Base-by-base conservation (phyloP, 495 filamentous ascomycete species). In the Aspergillus heteromorphus region DNA sequence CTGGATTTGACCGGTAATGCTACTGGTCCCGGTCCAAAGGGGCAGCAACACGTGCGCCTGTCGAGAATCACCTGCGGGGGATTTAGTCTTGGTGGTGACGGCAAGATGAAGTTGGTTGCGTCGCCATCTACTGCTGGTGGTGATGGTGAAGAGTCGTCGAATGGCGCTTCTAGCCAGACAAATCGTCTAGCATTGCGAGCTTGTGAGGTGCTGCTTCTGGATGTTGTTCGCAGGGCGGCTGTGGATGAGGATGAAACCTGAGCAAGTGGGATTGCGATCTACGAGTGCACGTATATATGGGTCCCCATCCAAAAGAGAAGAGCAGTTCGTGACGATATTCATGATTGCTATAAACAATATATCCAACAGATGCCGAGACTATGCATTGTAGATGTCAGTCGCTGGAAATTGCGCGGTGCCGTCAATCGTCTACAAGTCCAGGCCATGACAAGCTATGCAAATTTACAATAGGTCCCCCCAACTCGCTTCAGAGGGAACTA, bases 21-120 rank as follows among this genome's bases (percentile, higher is more conserved):
- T 19, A 3, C 55, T 14, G 42, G 53, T 18, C 48, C 57, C 2
- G 31, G 58, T 31, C 48, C 21, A 9, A 40, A 49, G 6, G 51
- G 63, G 2, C 60, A 68, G 38, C 59, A 71, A n/a, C 67, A 69
- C 55, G 70, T 83, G 16, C 67, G 72, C 0, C 56, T 83, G 10
- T 66, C 73, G 36, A 79, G 77, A 54, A 66, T 82, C 59, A 71
- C 78, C 2, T 81, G 77, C 61, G 75, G 74, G 17, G 75, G 72
- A 36, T 84, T 83, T 66, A 73, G 79, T 20, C 20, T 83, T 18
- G 78, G 76, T 4, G 64, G 56, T 6, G 81, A 82, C 8, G 74
- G 81, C 10, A 77, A 70, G 52, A 60, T 81, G 51, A 84, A 84
- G 65, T 49, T 83, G 16, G 70, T 76, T 64, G 67, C 64, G 13